A percentile compares a stretch with the other conserved stretches of the same genome.
phyloP scores from a whole-genome alignment of 148 eudicot species.

The Beta vulgaris region DNA sequence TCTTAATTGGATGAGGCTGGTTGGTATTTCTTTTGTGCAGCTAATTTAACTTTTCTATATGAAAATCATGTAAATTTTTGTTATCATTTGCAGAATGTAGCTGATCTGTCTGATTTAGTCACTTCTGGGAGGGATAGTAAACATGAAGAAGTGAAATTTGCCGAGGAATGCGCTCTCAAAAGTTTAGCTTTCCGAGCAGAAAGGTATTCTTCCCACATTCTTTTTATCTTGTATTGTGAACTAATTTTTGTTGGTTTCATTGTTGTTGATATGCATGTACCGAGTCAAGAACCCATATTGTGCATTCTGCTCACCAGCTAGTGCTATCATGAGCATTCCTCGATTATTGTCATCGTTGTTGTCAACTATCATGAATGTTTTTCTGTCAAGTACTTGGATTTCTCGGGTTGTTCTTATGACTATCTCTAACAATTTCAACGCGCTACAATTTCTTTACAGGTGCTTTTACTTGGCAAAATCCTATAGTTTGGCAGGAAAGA shows the following conservation, averaged over 20 bases:
- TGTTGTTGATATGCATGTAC: not conserved
- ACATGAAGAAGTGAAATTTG: constrained; percentile 70
- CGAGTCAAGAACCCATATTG: not conserved
- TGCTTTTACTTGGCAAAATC: constrained; percentile 95
- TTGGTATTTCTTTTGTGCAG: constrained; percentile 4
- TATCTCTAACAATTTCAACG: not conserved
- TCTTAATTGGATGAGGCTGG: not conserved
- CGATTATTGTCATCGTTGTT: not conserved
- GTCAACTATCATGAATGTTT: not conserved
- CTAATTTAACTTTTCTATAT: too few species aligned
- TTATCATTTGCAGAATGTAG: constrained; percentile 60
- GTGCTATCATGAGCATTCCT: not conserved
- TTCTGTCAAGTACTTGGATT: not conserved
- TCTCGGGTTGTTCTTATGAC: not conserved
- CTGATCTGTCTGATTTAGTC: constrained; percentile 87
- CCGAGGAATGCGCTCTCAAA: constrained; percentile 68
- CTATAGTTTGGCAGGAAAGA: constrained; percentile 87
- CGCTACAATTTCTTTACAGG: constrained; percentile 41
- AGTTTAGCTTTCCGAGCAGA: constrained; percentile 76
- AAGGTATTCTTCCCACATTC: constrained; percentile 46
- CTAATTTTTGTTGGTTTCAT: not conserved
- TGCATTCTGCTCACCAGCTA: not conserved
- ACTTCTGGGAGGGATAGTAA: constrained; percentile 91
- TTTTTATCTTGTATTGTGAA: constrained; percentile 3
- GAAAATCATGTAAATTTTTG: constrained; percentile 1